A percentile compares a stretch with the other conserved stretches of the same genome.
Conservation (phyloP, 768 basidiomycete genomes). For the Harrya chromipes region DNA sequence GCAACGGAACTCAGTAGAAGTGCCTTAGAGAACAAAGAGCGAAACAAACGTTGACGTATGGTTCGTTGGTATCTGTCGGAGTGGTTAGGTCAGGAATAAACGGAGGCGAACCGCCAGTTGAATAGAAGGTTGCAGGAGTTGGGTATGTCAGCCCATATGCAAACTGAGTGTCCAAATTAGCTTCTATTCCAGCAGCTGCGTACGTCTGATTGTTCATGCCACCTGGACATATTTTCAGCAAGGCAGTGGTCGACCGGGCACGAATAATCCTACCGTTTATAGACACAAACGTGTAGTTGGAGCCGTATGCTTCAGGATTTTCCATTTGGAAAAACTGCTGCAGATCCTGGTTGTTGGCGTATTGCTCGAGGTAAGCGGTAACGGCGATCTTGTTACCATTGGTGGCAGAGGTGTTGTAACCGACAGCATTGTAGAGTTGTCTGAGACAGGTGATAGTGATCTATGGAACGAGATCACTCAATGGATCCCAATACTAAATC, state of each 20-base stretch:
- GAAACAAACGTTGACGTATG: constrained; percentile 40
- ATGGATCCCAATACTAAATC: background rate
- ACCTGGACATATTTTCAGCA: constrained; percentile 36
- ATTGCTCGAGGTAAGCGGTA: constrained; percentile 52
- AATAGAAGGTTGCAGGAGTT: constrained; percentile 55
- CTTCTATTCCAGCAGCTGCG: constrained; percentile 57
- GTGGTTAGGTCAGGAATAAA: constrained; percentile 47
- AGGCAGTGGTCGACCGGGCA: background rate
- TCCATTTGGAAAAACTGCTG: constrained; percentile 49
- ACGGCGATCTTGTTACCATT: constrained; percentile 52
- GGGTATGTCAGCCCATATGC: constrained; percentile 64
- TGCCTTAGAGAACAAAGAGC: background rate
- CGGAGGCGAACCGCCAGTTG: constrained; percentile 61
- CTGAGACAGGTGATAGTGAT: constrained; percentile 54
- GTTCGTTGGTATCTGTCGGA: constrained; percentile 46
- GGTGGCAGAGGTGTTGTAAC: constrained; percentile 41
- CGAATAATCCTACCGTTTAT: constrained; percentile 45
- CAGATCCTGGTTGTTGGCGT: constrained; percentile 52
- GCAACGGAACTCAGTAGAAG: background rate
- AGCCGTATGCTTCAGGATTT: constrained; percentile 44
- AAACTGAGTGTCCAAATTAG: constrained; percentile 66
- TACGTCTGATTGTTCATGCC: constrained; percentile 57
- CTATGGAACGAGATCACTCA: constrained; percentile 3
- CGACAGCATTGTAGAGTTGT: constrained; percentile 53
- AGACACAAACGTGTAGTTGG: constrained; percentile 51